These are phyloP conservation scores for Nematodospora anomalae DNA, from an alignment of 1,139 yeast species.

Conservation along the genomic window DNA sequence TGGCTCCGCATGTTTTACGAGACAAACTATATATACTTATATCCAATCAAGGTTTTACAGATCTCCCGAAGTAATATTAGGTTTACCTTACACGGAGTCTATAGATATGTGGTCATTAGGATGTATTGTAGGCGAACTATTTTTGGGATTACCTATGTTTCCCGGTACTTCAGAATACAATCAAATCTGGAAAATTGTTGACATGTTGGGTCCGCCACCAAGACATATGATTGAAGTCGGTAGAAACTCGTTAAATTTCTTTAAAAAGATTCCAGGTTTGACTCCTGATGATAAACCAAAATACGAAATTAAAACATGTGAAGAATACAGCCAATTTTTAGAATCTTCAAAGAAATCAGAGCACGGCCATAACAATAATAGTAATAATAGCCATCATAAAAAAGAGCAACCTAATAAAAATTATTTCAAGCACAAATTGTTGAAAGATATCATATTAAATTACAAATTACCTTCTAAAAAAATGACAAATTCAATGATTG, in stretches of 20 bases:
- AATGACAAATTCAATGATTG: slow-evolving; percentile 64
- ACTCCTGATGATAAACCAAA: slow-evolving; percentile 31
- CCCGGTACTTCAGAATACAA: slow-evolving; percentile 96
- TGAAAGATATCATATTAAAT: slow-evolving; percentile 74
- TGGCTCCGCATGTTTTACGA: slow-evolving; percentile 93
- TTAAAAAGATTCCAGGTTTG: slow-evolving; percentile 43
- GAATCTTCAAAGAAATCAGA: slow-evolving; percentile 25
- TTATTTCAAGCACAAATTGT: slow-evolving; percentile 73
- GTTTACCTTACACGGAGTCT: slow-evolving; percentile 86
- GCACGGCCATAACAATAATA: slow-evolving; percentile 26
- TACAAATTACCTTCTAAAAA: slow-evolving; percentile 72
- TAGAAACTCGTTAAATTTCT: slow-evolving; percentile 71
- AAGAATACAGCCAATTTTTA: slow-evolving; percentile 41
- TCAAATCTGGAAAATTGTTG: slow-evolving; percentile 79
- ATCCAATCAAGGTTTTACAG: slow-evolving; percentile 95
- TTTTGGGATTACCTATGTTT: slow-evolving; percentile 88
- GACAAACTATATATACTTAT: slow-evolving; percentile 87
- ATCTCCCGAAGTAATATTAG: slow-evolving; percentile 92
- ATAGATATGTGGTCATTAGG: slow-evolving; percentile 99
- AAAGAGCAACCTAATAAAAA: slow-evolving; percentile 81
- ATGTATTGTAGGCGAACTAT: slow-evolving; percentile 91
- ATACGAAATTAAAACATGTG: slow-evolving; percentile 33
- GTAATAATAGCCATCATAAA: slow-evolving; percentile 44
- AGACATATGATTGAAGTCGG: slow-evolving; percentile 98
- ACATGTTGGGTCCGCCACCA: slow-evolving; percentile 86